phyloP scores from a whole-genome alignment of 2,329 filamentous ascomycete genomes.

The Verticillium albo-atrum region DNA sequence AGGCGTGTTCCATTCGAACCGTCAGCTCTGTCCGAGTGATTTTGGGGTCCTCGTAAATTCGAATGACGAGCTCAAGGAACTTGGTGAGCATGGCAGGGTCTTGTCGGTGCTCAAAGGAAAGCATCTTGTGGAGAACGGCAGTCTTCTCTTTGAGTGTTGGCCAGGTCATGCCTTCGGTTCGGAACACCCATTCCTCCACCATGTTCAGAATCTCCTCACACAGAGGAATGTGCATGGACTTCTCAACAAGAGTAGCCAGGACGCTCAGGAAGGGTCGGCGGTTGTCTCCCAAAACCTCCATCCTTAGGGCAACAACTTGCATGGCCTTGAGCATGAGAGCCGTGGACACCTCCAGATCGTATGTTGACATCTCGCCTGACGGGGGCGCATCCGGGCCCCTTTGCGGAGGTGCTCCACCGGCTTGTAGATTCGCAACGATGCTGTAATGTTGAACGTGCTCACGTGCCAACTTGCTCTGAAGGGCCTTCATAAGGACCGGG shows the following conservation, averaged over 20 bases:
- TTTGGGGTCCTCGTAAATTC: slow-evolving; percentile 96
- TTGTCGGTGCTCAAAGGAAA: slow-evolving; percentile 81
- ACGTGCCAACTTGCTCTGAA: slow-evolving; percentile 86
- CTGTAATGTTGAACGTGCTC: slow-evolving; percentile 83
- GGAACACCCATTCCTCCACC: slow-evolving; percentile 95
- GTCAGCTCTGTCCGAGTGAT: slow-evolving; percentile 93
- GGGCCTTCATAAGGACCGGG: slow-evolving; percentile 80
- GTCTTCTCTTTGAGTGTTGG: slow-evolving; percentile 98
- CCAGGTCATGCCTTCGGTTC: slow-evolving; percentile 89
- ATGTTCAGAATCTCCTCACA: slow-evolving; percentile 92
- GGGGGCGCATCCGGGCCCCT: slow-evolving; percentile 47
- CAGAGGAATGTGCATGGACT: slow-evolving; percentile 79
- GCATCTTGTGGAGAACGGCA: slow-evolving; percentile 98
- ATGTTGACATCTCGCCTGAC: slow-evolving; percentile 58
- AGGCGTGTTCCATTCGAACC: slow-evolving; percentile 95
- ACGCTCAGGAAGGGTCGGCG: slow-evolving; percentile 92
- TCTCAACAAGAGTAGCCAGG: slow-evolving; percentile 89
- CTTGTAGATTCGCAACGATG: slow-evolving; percentile 47
- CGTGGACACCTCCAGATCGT: slow-evolving; percentile 85
- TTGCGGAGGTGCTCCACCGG: slow-evolving; percentile 32
- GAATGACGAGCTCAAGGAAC: slow-evolving; percentile 92
- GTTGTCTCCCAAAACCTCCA: slow-evolving; percentile 89
- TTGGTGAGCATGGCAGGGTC: slow-evolving; percentile 85
- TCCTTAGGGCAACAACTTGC: slow-evolving; percentile 84
- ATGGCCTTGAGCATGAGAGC: slow-evolving; percentile 92